Conservation (phyloP, 2,329 filamentous ascomycete species). For the Apiospora aurea region DNA sequence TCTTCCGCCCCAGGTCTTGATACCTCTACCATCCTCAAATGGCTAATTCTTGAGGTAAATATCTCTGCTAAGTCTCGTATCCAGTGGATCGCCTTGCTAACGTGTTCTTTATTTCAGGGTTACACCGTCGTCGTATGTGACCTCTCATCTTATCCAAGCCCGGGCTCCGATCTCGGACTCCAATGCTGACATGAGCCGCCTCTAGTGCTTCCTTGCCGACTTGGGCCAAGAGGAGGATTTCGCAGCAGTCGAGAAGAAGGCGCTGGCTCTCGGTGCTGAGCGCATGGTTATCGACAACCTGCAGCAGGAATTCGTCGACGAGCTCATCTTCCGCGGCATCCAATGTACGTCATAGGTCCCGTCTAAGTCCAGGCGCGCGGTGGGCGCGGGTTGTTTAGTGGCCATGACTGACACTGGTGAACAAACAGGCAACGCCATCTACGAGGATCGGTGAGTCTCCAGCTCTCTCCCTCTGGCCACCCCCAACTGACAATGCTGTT, state of each 20-base stretch:
- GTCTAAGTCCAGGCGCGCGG: slow-evolving; percentile 38
- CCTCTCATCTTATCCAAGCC: neutral
- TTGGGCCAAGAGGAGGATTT: slow-evolving; percentile 82
- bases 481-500: neutral
- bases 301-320: slow-evolving; percentile 55
- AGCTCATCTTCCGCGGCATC: slow-evolving; percentile 81
- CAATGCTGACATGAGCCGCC: neutral
- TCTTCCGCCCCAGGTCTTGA: slow-evolving; percentile 9
- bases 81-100: slow-evolving; percentile 36
- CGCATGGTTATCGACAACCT: slow-evolving; percentile 71
- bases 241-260: slow-evolving; percentile 74
- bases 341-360: slow-evolving; percentile 61
- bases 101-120: slow-evolving; percentile 30
- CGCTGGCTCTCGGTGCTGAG: slow-evolving; percentile 69
- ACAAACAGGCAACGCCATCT: slow-evolving; percentile 58
- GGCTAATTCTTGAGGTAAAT: slow-evolving; percentile 43
- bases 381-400: neutral
- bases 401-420: neutral
- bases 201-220: slow-evolving; percentile 65
- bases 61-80: neutral
- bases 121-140: slow-evolving; percentile 35
- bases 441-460: slow-evolving; percentile 51
- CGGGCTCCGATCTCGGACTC: neutral
- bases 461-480: neutral
- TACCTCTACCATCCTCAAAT: slow-evolving; percentile 46